Percentiles rank a stretch among this genome's conserved stretches.
These are phyloP conservation scores for Gigaspora rosea DNA, from an alignment of 192 early-diverging fungal genomes.

Conservation along the genomic window DNA sequence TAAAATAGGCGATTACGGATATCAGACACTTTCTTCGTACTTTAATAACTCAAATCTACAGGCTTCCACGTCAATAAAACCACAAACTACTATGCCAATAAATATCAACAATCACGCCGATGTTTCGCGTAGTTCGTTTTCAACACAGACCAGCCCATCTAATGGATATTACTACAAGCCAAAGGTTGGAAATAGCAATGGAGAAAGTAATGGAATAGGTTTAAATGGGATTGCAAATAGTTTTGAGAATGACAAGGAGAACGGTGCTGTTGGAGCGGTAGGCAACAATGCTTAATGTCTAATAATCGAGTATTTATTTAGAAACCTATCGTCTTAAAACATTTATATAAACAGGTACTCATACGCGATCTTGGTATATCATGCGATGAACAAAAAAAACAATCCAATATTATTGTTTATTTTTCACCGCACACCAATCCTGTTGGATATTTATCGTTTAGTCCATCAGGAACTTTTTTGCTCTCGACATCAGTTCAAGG, in stretches of 20 bases:
- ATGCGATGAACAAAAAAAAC: conserved; percentile 22
- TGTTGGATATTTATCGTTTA: conserved; percentile 63
- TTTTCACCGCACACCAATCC: conserved; percentile 73
- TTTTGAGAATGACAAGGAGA: conserved; percentile 39
- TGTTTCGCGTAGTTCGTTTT: background rate
- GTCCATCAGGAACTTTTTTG: conserved; percentile 64
- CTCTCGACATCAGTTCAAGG: conserved; percentile 72
- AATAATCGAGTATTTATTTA: background rate
- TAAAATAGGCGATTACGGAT: conserved; percentile 55
- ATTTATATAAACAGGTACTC: conserved; percentile 43
- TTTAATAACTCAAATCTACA: conserved; percentile 16
- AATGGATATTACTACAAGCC: conserved; percentile 24
- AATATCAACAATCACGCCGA: conserved; percentile 16
- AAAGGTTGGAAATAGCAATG: background rate
- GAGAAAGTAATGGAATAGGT: background rate
- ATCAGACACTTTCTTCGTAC: conserved; percentile 68
- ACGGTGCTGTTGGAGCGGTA: conserved; percentile 47
- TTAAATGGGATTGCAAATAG: background rate
- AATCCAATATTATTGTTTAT: conserved; percentile 60
- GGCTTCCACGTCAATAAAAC: conserved; percentile 32
- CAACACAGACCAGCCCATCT: conserved; percentile 19
- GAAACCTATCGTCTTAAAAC: background rate
- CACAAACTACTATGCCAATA: conserved; percentile 33
- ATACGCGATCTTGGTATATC: conserved; percentile 48
- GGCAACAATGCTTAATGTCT: background rate